Percentiles rank a stretch among this genome's conserved stretches.
phyloP scores from a whole-genome alignment of 2,329 filamentous ascomycete genomes.

The Huntiella decipiens region DNA sequence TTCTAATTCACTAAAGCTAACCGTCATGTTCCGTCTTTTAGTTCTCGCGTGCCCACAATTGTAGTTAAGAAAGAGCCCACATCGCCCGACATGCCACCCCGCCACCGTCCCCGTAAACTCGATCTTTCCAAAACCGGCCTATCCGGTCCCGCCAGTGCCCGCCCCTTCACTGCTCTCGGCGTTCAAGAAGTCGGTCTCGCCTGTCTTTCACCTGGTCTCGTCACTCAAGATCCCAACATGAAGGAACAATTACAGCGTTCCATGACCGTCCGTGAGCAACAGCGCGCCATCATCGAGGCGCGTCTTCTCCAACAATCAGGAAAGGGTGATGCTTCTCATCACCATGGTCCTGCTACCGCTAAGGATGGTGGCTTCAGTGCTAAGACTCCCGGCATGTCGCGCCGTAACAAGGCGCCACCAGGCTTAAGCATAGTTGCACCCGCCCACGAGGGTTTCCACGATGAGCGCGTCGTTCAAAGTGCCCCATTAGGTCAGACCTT shows the following conservation, averaged over 20 bases:
- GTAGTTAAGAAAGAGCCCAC: conserved; percentile 92
- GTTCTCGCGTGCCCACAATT: conserved; percentile 49
- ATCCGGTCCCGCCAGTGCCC: conserved; percentile 39
- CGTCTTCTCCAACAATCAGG: conserved; percentile 73
- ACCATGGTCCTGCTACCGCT: conserved; percentile 24
- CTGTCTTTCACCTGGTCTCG: conserved; percentile 86
- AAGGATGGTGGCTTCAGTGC: conserved; percentile 31
- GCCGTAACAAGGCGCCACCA: conserved; percentile 63
- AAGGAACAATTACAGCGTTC: conserved; percentile 88
- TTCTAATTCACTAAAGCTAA: background rate
- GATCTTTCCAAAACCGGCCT: conserved; percentile 52
- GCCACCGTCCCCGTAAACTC: conserved; percentile 58
- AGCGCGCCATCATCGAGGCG: conserved; percentile 85
- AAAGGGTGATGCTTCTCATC: conserved; percentile 37
- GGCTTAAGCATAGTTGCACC: conserved; percentile 91
- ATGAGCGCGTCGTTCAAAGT: conserved; percentile 91
- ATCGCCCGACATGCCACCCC: conserved; percentile 59
- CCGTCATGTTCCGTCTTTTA: conserved; percentile 21
- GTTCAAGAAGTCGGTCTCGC: conserved; percentile 89
- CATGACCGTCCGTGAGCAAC: conserved; percentile 80
- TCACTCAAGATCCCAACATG: conserved; percentile 92
- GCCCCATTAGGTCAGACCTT: conserved; percentile 90
- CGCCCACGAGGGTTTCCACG: conserved; percentile 75
- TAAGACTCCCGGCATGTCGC: conserved; percentile 56
- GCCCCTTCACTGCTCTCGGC: conserved; percentile 59